A percentile compares a stretch with the other conserved stretches of the same genome.
Conservation (phyloP, 192 early-diverging fungal species). For the Podila minutissima region DNA sequence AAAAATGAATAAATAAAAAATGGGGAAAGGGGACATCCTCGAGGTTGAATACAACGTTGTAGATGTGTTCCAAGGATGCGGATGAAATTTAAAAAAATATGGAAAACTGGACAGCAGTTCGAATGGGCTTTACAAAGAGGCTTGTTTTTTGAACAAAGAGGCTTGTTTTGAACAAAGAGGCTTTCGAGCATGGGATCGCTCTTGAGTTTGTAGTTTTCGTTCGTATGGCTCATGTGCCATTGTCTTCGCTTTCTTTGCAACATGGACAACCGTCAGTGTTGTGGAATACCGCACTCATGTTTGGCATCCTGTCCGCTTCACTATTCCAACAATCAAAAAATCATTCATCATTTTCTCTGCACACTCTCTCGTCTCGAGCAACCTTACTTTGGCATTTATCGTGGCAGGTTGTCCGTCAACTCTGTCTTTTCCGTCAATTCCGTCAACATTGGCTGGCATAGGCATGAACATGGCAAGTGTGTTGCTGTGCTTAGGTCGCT, state of each 20-base stretch:
- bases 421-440: too few relatives aligned
- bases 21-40: too few relatives aligned
- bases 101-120: neutral
- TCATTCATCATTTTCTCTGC: neutral
- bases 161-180: slow-evolving; percentile 20
- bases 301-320: neutral
- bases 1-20: neutral
- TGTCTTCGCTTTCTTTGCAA: neutral
- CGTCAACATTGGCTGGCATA: too few relatives aligned
- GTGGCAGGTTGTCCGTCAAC: neutral
- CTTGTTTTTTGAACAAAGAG: slow-evolving; percentile 11
- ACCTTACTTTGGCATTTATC: neutral
- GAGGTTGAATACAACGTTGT: too few relatives aligned
- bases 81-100: neutral
- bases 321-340: neutral
- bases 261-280: neutral
- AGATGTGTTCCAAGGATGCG: neutral
- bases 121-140: neutral
- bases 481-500: too few relatives aligned
- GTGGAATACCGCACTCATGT: neutral
- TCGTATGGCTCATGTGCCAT: neutral
- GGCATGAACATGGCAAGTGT: too few relatives aligned
- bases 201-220: slow-evolving; percentile 2
- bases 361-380: neutral
- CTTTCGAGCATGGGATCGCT: slow-evolving; percentile 17